Base-by-base conservation (phyloP, 208 protist genomes). In the Trypanosoma melophagium region DNA sequence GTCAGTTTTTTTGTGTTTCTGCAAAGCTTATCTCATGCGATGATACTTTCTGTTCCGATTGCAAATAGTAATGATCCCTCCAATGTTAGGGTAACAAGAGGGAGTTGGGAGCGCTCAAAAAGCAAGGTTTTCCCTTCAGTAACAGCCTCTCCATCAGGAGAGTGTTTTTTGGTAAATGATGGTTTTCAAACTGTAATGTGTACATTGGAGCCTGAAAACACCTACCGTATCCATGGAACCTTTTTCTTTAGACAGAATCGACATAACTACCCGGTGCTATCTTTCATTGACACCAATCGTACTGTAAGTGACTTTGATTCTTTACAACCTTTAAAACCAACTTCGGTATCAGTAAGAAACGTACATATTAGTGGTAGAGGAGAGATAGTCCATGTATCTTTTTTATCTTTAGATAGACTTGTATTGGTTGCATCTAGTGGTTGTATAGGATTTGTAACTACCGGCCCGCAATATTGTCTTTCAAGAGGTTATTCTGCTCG, bases 11-110 rank as follows among this genome's bases (percentile, higher is more conserved):
- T 80, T 73, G 31, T 40, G 13, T 28, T 60, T 78, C 13, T 28
- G n/a, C 63, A 41, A 65, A 19, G 41, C 10, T 78, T 10, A 71
- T 31, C 41, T 80, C 0, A 72, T 87, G 7, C 19, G 2, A 75
- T 75, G 69, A 44, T 83, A 64, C 57, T 81, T 52, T 14, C 47
- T 73, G 12, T 60, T 57, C 19, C 73, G 41, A 21, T 74, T 45
- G 24, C 22, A 71, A 52, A 69, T 79, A 54, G 22, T 35, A 25
- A 61, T 45, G 19, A 16, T 16, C 4, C 31, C 44, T 60, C 54
- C 16, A 1, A 42, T 61, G 24, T 75, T 45, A 75, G 61, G 16
- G 55, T 75, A 44, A 60, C 62, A 14, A 42, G 62, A 41, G 53
- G 55, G 19, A 24, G 69, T 42, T n/a, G 63, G 75, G 14, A 79